Conservation (phyloP, 495 filamentous ascomycete genomes). For the Schizothecium vesticola region DNA sequence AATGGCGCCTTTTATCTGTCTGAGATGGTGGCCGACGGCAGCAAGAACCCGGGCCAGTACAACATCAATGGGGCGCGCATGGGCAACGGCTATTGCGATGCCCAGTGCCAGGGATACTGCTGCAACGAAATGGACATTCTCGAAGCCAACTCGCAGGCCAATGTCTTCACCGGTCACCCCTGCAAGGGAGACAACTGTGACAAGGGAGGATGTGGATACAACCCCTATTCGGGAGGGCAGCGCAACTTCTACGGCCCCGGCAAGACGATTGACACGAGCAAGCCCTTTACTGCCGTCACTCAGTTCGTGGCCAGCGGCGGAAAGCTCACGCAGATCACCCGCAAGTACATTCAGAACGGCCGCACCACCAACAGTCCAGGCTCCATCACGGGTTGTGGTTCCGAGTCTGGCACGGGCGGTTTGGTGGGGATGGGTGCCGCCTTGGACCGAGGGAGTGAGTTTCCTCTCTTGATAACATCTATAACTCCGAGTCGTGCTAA, state of each 20-base stretch:
- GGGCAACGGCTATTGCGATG: conserved; percentile 74
- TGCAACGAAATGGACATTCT: conserved; percentile 71
- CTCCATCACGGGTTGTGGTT: conserved; percentile 5
- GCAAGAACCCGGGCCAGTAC: conserved; percentile 41
- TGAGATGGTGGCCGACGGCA: conserved; percentile 60
- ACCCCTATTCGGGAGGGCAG: conserved; percentile 52
- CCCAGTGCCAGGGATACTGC: conserved; percentile 66
- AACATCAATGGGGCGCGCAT: conserved; percentile 66
- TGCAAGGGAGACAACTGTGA: conserved; percentile 55
- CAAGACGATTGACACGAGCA: conserved; percentile 52
- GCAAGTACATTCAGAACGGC: conserved; percentile 17
- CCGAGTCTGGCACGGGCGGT: conserved; percentile 7
- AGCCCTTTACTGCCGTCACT: conserved; percentile 62
- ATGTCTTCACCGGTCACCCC: conserved; percentile 58
- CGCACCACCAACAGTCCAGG: conserved; percentile 11
- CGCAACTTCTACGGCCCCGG: conserved; percentile 49
- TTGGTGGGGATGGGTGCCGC: conserved; percentile 50
- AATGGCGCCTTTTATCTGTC: conserved; percentile 70
- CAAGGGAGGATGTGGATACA: conserved; percentile 35
- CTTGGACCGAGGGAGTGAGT: conserved; percentile 46
- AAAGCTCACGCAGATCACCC: conserved; percentile 3
- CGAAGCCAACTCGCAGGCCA: conserved; percentile 61
- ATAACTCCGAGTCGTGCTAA: background rate
- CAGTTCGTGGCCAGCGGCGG: conserved; percentile 58
- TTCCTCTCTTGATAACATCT: background rate